Evolutionary conservation across 768 basidiomycete genomes (phyloP), one percentile per base, ranked within the genome.

Genomic region (Mycena polygramma): DNA sequence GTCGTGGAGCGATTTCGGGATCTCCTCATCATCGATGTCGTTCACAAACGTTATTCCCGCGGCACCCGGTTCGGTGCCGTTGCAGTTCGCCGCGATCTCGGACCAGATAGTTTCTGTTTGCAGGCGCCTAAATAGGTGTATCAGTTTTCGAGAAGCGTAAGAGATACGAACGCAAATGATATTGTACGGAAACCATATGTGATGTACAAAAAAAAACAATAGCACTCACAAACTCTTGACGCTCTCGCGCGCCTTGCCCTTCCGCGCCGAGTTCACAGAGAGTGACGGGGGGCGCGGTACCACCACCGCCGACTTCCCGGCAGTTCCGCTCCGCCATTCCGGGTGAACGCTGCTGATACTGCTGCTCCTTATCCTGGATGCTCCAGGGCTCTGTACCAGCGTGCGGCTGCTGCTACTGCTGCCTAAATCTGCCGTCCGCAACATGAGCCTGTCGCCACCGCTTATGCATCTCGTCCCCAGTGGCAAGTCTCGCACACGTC

Each of bases 11-110:
- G 67, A 36, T 3, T 62, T 15, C 41, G 64, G 68, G 14, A 70
- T 26, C 41, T 70, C 65, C 24, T 73, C 72, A 4, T 59, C 57
- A 49, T 73, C 72, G 17, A 73, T 26, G 4, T 73, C 72, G 57
- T 73, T 73, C 6, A 64, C 66, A 55, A 73, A 70, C 6, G 37
- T 48, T 57, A 73, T 58, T 17, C 57, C 60, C 13, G 60, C 65
- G 20, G 68, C 66, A 30, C 30, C 30, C 30, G 30, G 30, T 6
- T 30, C 30, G 30, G 30, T 30, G 0, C 60, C 59, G 15, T n/a
- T 59, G 10, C 37, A 14, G 22, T 22, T 22, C 10, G 52, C 26
- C 20, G 71, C 68, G 22, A 35, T 9, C n/a, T 10, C 9, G 11
- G 68, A 63, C 68, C 68, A 69, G 4, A n/a, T 22, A 4, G 66